Percentiles rank a stretch among this genome's conserved stretches.
Evolutionary conservation across 306 rosid genomes (phyloP).

Genomic region (Trifolium dubium): DNA sequence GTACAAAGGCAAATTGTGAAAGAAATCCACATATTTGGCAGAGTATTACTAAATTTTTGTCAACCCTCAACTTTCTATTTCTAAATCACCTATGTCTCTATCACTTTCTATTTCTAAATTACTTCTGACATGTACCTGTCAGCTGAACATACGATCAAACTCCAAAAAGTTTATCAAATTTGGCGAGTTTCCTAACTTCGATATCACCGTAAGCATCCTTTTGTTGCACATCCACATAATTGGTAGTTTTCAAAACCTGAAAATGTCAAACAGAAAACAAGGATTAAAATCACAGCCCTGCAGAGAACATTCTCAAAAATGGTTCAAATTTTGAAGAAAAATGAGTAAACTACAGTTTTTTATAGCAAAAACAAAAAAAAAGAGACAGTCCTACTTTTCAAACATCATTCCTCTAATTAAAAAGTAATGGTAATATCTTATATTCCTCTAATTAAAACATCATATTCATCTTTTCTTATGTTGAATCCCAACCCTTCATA

Average conservation of each 20-base stretch:
- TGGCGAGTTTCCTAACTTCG: slow-evolving; percentile 50
- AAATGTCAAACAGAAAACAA: slow-evolving; percentile 22
- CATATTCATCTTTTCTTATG: too few relatives aligned
- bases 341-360: too few relatives aligned
- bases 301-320: background rate
- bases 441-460: too few relatives aligned
- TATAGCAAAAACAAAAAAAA: too few relatives aligned
- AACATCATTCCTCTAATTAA: too few relatives aligned
- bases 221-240: slow-evolving; percentile 71
- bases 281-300: background rate
- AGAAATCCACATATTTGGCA: slow-evolving; percentile 32
- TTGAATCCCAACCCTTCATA: too few relatives aligned
- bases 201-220: slow-evolving; percentile 65
- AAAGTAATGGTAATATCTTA: too few relatives aligned
- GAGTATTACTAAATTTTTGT: background rate
- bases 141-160: slow-evolving; percentile 10
- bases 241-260: slow-evolving; percentile 78
- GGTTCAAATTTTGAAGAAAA: background rate
- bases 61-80: slow-evolving; percentile 20
- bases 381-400: too few relatives aligned
- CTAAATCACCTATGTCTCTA: slow-evolving; percentile 19
- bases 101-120: slow-evolving; percentile 22
- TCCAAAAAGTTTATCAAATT: slow-evolving; percentile 56
- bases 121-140: background rate
- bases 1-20: slow-evolving; percentile 37